Conservation (phyloP, 2,329 filamentous ascomycete genomes). For the Botrytis deweyae region DNA sequence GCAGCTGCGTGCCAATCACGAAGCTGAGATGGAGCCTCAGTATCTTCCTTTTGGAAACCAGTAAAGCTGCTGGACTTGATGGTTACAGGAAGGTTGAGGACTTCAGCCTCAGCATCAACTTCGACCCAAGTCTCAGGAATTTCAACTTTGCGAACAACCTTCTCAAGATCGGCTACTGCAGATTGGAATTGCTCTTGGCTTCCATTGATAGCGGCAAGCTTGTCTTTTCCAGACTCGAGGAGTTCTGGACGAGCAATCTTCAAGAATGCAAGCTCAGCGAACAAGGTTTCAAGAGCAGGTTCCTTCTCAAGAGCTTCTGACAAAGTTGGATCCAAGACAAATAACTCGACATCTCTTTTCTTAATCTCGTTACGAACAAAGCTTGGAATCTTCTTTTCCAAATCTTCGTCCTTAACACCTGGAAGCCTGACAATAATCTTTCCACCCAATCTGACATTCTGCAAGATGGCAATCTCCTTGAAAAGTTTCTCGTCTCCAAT, state of each 20-base stretch:
- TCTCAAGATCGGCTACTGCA: constrained; percentile 65
- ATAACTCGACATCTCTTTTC: constrained; percentile 68
- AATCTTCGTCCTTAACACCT: constrained; percentile 80
- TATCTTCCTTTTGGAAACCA: constrained; percentile 72
- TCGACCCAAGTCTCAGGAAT: constrained; percentile 80
- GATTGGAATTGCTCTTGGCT: constrained; percentile 53
- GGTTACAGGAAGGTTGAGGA: constrained; percentile 56
- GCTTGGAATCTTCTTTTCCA: constrained; percentile 80
- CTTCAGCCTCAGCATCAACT: constrained; percentile 57
- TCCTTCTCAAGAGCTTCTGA: constrained; percentile 69
- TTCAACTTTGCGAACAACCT: constrained; percentile 70
- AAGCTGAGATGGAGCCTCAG: constrained; percentile 64
- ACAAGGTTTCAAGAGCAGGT: constrained; percentile 57
- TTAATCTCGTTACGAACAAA: constrained; percentile 69
- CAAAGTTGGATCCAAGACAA: constrained; percentile 69
- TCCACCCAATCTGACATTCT: constrained; percentile 67
- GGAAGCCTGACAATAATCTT: constrained; percentile 74
- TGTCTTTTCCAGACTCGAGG: constrained; percentile 61
- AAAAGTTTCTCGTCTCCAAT: constrained; percentile 80
- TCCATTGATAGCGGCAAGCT: constrained; percentile 60
- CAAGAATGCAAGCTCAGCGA: constrained; percentile 81
- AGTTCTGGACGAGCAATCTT: constrained; percentile 69
- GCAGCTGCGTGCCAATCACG: constrained; percentile 80
- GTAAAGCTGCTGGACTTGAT: constrained; percentile 80
- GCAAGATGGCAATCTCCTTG: constrained; percentile 71